These are phyloP conservation scores for Curvularia sp. DNA, from an alignment of 2,329 filamentous ascomycete species.

Conservation along the genomic window DNA sequence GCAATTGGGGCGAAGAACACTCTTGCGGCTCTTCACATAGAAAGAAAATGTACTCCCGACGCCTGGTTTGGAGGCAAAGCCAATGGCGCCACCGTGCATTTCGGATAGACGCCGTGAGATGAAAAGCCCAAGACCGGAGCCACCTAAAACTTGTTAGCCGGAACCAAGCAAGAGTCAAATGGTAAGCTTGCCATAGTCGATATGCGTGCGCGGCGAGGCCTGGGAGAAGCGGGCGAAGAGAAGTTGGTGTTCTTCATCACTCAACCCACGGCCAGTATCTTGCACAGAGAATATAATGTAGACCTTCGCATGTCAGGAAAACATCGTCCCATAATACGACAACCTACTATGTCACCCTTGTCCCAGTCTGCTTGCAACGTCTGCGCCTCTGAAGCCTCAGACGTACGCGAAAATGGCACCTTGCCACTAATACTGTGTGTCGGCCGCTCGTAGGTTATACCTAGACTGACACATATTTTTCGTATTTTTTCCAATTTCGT, in stretches of 20 bases:
- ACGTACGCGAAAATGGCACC: conserved; percentile 21
- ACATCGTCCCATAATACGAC: background rate
- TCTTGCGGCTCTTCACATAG: conserved; percentile 38
- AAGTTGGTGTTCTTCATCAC: conserved; percentile 45
- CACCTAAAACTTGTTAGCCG: conserved; percentile 14
- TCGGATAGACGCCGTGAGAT: conserved; percentile 42
- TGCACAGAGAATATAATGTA: conserved; percentile 50
- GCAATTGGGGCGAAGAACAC: conserved; percentile 5
- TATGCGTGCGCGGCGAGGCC: conserved; percentile 45
- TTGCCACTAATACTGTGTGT: conserved; percentile 39
- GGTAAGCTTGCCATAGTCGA: conserved; percentile 39
- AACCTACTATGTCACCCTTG: conserved; percentile 29
- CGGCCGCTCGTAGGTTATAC: conserved; percentile 42
- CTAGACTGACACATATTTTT: conserved; percentile 49
- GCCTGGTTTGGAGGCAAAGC: conserved; percentile 32
- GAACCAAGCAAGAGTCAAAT: rapidly evolving
- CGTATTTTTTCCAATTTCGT: conserved; percentile 49
- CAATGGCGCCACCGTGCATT: conserved; percentile 44
- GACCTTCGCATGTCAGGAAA: conserved; percentile 29
- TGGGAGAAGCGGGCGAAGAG: conserved; percentile 46
- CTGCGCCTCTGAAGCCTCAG: conserved; percentile 20
- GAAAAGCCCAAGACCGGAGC: conserved; percentile 45
- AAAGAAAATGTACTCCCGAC: conserved; percentile 45
- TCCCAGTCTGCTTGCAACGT: conserved; percentile 46
- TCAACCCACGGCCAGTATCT: conserved; percentile 53